phyloP scores from a whole-genome alignment of 83 land plant genomes.

The Thuja plicata region DNA sequence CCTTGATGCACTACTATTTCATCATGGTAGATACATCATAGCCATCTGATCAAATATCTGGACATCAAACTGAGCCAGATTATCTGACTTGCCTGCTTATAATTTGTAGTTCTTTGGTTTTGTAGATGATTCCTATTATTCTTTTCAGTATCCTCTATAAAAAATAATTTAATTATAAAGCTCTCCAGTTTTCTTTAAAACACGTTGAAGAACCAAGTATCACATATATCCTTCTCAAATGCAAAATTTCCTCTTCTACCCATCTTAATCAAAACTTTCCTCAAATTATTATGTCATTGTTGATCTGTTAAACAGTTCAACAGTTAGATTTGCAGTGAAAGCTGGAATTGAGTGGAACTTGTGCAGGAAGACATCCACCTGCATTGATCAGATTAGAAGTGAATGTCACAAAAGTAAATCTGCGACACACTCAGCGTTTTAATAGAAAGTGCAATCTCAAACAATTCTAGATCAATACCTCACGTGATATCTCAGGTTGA shows the following conservation, averaged over 20 bases:
- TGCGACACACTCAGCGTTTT: neutral
- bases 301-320: slow-evolving; percentile 69
- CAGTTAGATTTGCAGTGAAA: slow-evolving; percentile 75
- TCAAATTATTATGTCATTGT: slow-evolving; percentile 25
- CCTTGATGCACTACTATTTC: neutral
- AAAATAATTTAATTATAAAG: neutral
- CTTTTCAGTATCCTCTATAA: neutral
- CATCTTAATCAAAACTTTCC: neutral
- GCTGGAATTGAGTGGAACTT: slow-evolving; percentile 80
- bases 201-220: neutral
- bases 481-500: slow-evolving; percentile 60
- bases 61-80: neutral
- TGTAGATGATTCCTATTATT: neutral
- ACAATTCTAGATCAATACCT: slow-evolving; percentile 29
- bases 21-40: neutral
- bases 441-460: neutral
- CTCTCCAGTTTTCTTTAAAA: neutral
- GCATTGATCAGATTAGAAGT: slow-evolving; percentile 18
- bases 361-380: slow-evolving; percentile 65
- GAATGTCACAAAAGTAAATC: neutral
- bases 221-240: neutral
- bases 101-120: neutral
- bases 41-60: neutral
- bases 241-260: neutral
- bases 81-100: neutral